phyloP scores from a whole-genome alignment of 306 rosid species.

The Morella rubra region DNA sequence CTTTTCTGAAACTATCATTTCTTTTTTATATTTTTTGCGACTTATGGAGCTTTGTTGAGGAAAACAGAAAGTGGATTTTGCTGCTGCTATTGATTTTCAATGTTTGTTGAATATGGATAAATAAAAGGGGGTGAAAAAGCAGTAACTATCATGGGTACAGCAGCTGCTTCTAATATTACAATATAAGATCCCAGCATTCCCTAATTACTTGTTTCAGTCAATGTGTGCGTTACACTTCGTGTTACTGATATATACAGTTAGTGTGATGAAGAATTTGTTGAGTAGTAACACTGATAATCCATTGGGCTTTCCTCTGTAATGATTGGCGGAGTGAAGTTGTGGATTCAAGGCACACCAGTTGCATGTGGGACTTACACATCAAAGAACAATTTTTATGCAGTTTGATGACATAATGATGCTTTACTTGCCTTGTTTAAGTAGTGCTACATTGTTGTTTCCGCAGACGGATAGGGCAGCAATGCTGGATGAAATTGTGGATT shows the following conservation, averaged over 20 bases:
- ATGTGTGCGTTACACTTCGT: neutral
- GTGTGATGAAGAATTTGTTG: neutral
- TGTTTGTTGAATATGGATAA: neutral
- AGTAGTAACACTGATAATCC: neutral
- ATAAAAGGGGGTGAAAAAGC: neutral
- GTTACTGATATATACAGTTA: neutral
- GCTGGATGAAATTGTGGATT: slow-evolving; percentile 96
- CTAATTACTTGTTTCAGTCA: neutral
- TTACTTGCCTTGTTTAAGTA: neutral
- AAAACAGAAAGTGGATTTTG: neutral
- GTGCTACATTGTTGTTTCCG: slow-evolving; percentile 1
- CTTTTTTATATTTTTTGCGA: neutral
- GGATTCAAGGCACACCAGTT: neutral
- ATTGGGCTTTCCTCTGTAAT: neutral
- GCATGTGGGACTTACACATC: neutral
- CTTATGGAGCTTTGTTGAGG: neutral
- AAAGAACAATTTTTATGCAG: neutral
- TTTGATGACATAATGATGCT: too few relatives aligned
- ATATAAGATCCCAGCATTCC: neutral
- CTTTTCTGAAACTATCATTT: neutral
- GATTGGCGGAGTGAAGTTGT: neutral
- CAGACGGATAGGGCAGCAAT: slow-evolving; percentile 97
- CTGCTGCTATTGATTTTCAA: neutral
- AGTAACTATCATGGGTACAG: neutral
- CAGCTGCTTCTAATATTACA: neutral